phyloP scores from a whole-genome alignment of 1,139 yeast species.

The Suhomyces bolitotheri region DNA sequence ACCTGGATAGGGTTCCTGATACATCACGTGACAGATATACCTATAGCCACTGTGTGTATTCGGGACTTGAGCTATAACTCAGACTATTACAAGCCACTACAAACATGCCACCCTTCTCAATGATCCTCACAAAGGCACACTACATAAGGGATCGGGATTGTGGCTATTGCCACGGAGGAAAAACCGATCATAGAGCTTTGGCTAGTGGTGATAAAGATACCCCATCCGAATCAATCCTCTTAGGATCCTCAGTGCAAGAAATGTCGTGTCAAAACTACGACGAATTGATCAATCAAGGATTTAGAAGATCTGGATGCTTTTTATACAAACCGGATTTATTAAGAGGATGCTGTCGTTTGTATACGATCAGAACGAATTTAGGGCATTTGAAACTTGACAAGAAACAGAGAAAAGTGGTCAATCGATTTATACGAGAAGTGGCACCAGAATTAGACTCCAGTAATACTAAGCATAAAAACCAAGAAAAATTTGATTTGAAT shows the following conservation, averaged over 20 bases:
- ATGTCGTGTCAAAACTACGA: conserved; percentile 61
- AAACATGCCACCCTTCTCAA: conserved; percentile 1
- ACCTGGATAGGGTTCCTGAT: background rate
- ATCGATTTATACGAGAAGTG: conserved; percentile 56
- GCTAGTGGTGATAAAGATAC: conserved; percentile 20
- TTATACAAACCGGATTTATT: conserved; percentile 73
- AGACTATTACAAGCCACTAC: no score
- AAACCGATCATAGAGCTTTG: conserved; percentile 42
- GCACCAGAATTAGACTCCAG: conserved; percentile 12
- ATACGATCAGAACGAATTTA: conserved; percentile 69
- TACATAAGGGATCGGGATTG: conserved; percentile 30
- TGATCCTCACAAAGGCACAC: conserved; percentile 9
- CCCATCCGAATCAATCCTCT: conserved; percentile 33
- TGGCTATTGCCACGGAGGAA: conserved; percentile 64
- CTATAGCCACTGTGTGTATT: no score
- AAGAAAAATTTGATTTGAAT: conserved; percentile 23
- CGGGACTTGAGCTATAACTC: no score
- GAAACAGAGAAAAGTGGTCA: conserved; percentile 66
- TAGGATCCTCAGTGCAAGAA: conserved; percentile 51
- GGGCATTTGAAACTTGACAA: conserved; percentile 51
- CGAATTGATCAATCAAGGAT: conserved; percentile 65
- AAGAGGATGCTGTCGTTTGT: conserved; percentile 78
- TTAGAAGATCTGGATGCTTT: conserved; percentile 74
- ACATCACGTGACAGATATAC: no score
- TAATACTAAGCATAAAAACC: conserved; percentile 17